phyloP scores from a whole-genome alignment of 1,284 basidiomycete species.

The Singerocomus inundabilis region DNA sequence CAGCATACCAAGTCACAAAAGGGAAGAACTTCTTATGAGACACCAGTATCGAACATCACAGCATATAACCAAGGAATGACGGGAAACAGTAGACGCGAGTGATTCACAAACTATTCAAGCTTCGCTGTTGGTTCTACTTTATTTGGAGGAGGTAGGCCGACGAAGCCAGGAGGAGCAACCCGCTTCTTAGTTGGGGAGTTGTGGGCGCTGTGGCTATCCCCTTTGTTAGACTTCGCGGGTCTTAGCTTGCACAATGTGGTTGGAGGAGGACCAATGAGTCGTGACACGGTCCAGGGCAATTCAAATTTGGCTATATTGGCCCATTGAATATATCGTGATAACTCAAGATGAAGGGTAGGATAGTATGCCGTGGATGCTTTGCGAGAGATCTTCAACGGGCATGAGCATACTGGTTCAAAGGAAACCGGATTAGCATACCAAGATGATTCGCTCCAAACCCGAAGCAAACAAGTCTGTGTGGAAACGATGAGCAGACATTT shows the following conservation, averaged over 20 bases:
- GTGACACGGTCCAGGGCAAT: conserved; percentile 71
- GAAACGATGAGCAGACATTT: conserved; percentile 75
- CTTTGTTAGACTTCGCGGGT: conserved; percentile 12
- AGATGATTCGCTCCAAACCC: conserved; percentile 79
- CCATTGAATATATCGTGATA: conserved; percentile 78
- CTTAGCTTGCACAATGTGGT: conserved; percentile 46
- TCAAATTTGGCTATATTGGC: conserved; percentile 65
- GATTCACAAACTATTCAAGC: conserved; percentile 19
- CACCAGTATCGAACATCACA: conserved; percentile 5
- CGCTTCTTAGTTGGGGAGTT: conserved; percentile 26
- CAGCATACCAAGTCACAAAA: conserved; percentile 11
- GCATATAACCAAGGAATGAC: conserved; percentile 6
- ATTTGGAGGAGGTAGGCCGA: conserved; percentile 22
- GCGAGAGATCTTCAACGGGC: conserved; percentile 68
- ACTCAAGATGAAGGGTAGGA: conserved; percentile 87
- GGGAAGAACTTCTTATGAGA: conserved; percentile 2
- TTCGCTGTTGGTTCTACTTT: conserved; percentile 28
- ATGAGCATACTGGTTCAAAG: conserved; percentile 20
- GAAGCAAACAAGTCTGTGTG: conserved; percentile 85
- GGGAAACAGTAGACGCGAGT: neutral
- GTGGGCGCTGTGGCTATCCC: conserved; percentile 18
- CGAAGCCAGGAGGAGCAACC: conserved; percentile 14
- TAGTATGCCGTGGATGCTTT: conserved; percentile 94
- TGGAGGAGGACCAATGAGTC: conserved; percentile 71
- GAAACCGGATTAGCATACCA: conserved; percentile 43